Conservation (phyloP, 75 land plant species). For the Adiantum capillusveneris region DNA sequence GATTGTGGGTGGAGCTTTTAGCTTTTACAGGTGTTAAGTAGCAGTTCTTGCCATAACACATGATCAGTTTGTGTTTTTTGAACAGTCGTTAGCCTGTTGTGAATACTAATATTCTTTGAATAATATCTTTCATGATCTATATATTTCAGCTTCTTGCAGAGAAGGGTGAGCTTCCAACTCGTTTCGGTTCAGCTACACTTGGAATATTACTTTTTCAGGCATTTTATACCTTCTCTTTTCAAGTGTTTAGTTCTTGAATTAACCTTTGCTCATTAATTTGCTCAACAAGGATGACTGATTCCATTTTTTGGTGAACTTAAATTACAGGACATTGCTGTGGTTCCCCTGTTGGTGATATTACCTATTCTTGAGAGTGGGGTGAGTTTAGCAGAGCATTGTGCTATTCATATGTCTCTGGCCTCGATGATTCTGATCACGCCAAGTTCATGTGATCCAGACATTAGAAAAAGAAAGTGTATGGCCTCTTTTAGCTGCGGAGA, state of each 20-base stretch:
- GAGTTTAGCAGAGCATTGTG: too few relatives aligned
- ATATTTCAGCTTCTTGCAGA: slow-evolving; percentile 30
- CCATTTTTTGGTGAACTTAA: neutral
- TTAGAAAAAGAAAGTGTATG: slow-evolving; percentile 64
- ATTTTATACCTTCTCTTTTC: neutral
- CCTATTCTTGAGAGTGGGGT: slow-evolving; percentile 95
- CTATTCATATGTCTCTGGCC: neutral
- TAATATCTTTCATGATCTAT: neutral
- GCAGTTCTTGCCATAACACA: too few relatives aligned
- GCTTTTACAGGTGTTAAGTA: too few relatives aligned
- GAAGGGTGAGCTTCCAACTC: slow-evolving; percentile 40
- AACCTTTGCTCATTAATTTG: too few relatives aligned
- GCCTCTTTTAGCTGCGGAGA: slow-evolving; percentile 81
- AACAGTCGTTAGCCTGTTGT: too few relatives aligned
- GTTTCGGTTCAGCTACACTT: slow-evolving; percentile 40
- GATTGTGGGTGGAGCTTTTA: too few relatives aligned
- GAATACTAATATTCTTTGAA: too few relatives aligned
- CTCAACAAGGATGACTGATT: neutral
- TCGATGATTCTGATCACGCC: neutral
- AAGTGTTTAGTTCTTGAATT: too few relatives aligned
- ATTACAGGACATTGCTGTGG: slow-evolving; percentile 92
- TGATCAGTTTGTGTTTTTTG: too few relatives aligned
- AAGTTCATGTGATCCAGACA: slow-evolving; percentile 35
- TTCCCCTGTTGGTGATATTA: slow-evolving; percentile 88
- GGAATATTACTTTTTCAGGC: slow-evolving; percentile 32